phyloP scores from a whole-genome alignment of 495 filamentous ascomycete genomes.

The Annulohypoxylon nitens region DNA sequence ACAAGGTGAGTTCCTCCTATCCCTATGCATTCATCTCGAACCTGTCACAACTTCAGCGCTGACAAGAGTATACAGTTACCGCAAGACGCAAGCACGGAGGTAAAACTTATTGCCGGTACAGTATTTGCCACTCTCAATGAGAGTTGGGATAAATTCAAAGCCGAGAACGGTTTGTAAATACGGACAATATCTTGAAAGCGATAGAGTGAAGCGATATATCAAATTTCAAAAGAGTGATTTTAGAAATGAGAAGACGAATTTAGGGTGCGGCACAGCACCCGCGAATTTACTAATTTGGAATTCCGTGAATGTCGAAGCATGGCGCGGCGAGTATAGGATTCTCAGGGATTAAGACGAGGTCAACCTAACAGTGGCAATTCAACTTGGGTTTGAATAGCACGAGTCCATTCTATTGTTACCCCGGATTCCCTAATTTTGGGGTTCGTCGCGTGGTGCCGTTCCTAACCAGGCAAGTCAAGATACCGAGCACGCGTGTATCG shows the following conservation, averaged over 20 bases:
- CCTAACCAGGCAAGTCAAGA: conserved; percentile 19
- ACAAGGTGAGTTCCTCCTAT: conserved; percentile 78
- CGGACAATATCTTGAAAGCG: not conserved
- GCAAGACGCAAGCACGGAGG: conserved; percentile 90
- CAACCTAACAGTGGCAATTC: conserved; percentile 10
- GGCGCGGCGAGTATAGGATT: not conserved
- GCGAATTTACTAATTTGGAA: conserved; percentile 2
- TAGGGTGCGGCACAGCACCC: conserved; percentile 26
- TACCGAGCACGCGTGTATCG: not conserved
- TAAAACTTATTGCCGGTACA: conserved; percentile 88
- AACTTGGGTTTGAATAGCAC: not conserved
- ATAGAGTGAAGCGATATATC: not conserved
- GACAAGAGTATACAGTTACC: conserved; percentile 72
- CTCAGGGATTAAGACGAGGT: conserved; percentile 1
- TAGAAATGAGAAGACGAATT: conserved; percentile 43
- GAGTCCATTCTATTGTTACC: conserved; percentile 10
- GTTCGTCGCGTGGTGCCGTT: conserved; percentile 11
- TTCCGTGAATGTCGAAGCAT: conserved; percentile 3
- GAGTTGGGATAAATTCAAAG: conserved; percentile 98
- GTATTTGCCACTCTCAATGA: conserved; percentile 96
- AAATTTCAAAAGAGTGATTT: conserved; percentile 21
- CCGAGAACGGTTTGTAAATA: conserved; percentile 80
- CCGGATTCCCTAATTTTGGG: conserved; percentile 16
- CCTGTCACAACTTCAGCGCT: conserved; percentile 30
- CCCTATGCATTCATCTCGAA: conserved; percentile 18